phyloP scores from a whole-genome alignment of 129 eudicot genomes.

The Kitagawia praeruptora region DNA sequence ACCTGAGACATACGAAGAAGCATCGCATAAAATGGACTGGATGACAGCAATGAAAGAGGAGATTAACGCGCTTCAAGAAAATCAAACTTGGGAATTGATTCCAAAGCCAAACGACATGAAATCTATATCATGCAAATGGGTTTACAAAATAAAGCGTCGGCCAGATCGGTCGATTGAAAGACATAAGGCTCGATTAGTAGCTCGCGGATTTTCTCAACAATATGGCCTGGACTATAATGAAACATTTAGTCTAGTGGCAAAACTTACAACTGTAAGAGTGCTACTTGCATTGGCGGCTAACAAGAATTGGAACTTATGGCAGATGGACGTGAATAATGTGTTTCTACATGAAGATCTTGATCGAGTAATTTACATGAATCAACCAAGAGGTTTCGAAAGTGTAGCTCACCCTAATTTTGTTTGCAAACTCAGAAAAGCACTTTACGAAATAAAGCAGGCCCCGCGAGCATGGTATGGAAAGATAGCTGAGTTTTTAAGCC shows the following conservation, averaged over 20 bases:
- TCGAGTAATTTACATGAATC: no score
- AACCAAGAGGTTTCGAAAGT: no score
- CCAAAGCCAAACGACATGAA: not conserved
- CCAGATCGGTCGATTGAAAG: not conserved
- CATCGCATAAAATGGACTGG: not conserved
- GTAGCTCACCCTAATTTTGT: no score
- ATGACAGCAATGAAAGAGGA: not conserved
- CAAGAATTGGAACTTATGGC: not conserved
- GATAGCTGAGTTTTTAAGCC: no score
- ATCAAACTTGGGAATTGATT: not conserved
- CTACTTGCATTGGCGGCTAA: not conserved
- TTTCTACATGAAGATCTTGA: no score
- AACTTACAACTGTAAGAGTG: not conserved
- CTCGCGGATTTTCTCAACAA: not conserved
- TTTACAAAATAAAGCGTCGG: not conserved
- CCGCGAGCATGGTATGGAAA: no score
- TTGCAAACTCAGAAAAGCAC: no score
- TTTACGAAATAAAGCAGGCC: no score
- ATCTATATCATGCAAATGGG: not conserved
- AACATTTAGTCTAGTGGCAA: not conserved
- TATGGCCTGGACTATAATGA: conserved; percentile 1
- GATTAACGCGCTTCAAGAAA: not conserved
- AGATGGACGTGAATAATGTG: not conserved
- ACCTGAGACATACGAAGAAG: not conserved
- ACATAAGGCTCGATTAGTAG: not conserved